Evolutionary conservation across 345 rosid species (phyloP).

Genomic region (Erysimum cheiranthoides): DNA sequence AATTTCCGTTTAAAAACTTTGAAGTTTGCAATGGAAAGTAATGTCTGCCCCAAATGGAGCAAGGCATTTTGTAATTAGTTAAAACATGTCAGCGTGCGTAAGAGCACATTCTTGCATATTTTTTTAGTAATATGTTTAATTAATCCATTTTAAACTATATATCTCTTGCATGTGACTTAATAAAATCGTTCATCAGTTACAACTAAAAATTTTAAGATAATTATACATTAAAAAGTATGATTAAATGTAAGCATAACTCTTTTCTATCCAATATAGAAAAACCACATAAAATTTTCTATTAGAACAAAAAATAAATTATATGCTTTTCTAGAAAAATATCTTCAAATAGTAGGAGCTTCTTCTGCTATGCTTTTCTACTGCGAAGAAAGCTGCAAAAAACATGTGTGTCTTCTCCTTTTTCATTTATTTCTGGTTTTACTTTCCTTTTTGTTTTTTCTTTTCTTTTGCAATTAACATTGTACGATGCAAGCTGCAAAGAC

Average conservation of each 20-base stretch:
- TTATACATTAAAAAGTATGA: neutral
- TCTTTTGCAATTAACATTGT: neutral
- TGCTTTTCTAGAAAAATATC: neutral
- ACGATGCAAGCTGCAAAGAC: slow-evolving; percentile 11
- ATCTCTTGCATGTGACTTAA: slow-evolving; percentile 1
- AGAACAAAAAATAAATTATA: neutral
- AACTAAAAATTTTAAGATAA: neutral
- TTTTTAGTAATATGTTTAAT: neutral
- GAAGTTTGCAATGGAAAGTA: neutral
- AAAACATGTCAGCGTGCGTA: neutral
- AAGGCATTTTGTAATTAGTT: neutral
- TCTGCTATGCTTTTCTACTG: slow-evolving; percentile 23
- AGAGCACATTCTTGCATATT: neutral
- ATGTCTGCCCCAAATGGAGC: neutral
- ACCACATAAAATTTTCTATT: neutral
- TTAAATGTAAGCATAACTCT: neutral
- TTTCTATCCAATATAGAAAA: no score
- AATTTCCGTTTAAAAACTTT: no score
- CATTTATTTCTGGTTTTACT: neutral
- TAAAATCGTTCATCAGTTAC: neutral
- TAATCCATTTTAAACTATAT: neutral
- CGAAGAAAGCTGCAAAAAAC: slow-evolving; percentile 31
- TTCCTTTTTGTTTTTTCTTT: neutral
- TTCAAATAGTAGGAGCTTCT: slow-evolving; percentile 15
- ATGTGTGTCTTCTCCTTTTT: neutral